Evolutionary conservation across 2,329 filamentous ascomycete species (phyloP), one percentile per base, ranked within the genome.

Genomic region (Fonsecaea pedrosoi): DNA sequence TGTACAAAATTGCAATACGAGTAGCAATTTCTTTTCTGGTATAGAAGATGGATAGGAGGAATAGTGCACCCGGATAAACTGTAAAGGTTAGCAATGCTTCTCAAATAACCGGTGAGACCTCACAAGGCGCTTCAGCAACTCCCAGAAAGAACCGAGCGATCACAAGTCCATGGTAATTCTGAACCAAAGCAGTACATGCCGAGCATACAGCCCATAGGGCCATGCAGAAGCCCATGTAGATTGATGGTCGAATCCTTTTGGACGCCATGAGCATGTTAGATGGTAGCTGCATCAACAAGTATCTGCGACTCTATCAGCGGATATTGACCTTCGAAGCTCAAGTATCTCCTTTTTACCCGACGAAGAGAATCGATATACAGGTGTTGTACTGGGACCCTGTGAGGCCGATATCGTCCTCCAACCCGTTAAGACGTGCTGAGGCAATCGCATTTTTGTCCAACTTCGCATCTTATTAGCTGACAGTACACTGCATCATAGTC

Each of bases 211-310:
- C 76, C 78, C 76, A 78, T 10, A 75, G 72, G 4, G 71, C 71
- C 74, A 77, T 78, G 34, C 64, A 66, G 0, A 76, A 74, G 0
- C 83, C 80, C 1, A 89, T 79, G 67, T 87, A 88, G 0, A 84
- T 64, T 1, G 83, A 84, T 0, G 86, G 86, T 9, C 81, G 79
- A 35, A 86, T 76, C 2, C 83, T 78, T 0, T 85, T 87, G 10
- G 58, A 61, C 4, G 65, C 40, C 2, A 89, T 76, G 0, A 86
- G 72, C 64, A 89, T 78, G 67, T 89, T 89, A 0, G 85, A 87
- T 0, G 87, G 87, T 0, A 89, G 76, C 73, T 89, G 86, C 82
- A 88, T 87, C 12, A 87, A 75, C 0, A 89, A 32, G 48, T 67
- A 67, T 34, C 63, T 62, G n/a, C 21, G 32, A 12, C 15, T 10